These are phyloP conservation scores for Phanerodontia chrysosporium DNA, from an alignment of 768 basidiomycete species.

Conservation along the genomic window DNA sequence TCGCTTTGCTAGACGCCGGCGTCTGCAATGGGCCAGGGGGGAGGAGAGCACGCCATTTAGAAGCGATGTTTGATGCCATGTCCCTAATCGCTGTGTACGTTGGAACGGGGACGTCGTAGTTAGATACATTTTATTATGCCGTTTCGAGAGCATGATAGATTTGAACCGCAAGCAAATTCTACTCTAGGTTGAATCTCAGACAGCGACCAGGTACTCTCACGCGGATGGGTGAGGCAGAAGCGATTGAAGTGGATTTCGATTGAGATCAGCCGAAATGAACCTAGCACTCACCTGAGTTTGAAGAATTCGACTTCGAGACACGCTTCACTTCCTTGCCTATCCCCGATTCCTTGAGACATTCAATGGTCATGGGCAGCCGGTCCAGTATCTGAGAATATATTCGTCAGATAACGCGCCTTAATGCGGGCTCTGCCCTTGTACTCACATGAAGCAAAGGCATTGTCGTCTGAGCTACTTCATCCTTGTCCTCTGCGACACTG, in stretches of 20 bases:
- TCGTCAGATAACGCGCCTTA: not conserved
- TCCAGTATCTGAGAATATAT: constrained; percentile 63
- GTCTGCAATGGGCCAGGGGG: constrained; percentile 6
- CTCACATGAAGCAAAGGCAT: constrained; percentile 88
- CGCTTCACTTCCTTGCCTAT: constrained; percentile 61
- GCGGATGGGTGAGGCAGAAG: not conserved
- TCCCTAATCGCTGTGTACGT: constrained; percentile 80
- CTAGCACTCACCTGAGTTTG: constrained; percentile 64
- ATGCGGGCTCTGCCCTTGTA: constrained; percentile 14
- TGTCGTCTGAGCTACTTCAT: constrained; percentile 56
- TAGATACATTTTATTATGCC: constrained; percentile 53
- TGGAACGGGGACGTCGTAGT: constrained; percentile 45
- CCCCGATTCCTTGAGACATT: constrained; percentile 50
- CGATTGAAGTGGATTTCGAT: not conserved
- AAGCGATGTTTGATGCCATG: constrained; percentile 86
- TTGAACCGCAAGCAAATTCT: constrained; percentile 1
- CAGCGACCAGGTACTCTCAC: not conserved
- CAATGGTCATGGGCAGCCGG: constrained; percentile 71
- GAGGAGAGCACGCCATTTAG: constrained; percentile 57
- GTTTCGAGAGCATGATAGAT: constrained; percentile 6
- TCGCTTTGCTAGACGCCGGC: constrained; percentile 18
- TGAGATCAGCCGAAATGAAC: not conserved
- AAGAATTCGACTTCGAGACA: constrained; percentile 68
- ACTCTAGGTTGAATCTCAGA: not conserved
- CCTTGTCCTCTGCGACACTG: constrained; percentile 41